Evolutionary conservation across 2,329 filamentous ascomycete species (phyloP).

Genomic region (Phyllosticta ampelicida): DNA sequence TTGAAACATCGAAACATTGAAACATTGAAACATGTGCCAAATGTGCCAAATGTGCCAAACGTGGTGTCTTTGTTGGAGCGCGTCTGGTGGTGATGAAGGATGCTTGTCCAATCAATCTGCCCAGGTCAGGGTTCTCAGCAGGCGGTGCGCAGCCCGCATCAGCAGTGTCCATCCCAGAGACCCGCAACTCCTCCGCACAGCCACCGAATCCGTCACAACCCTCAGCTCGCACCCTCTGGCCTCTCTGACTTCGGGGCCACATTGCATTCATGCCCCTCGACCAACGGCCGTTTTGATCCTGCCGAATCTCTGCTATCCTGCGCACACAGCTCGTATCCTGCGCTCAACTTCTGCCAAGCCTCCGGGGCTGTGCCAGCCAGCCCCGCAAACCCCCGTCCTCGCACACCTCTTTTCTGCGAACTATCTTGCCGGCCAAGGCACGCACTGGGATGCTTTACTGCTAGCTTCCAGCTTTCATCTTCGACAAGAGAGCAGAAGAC

Average conservation of each 20-base stretch:
- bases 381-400: neutral
- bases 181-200: neutral
- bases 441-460: neutral
- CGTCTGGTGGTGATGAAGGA: neutral
- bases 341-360: slow-evolving; percentile 9
- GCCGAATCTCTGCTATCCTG: neutral
- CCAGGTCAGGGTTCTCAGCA: neutral
- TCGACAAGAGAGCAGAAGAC: neutral
- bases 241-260: neutral
- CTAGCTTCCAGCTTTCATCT: neutral
- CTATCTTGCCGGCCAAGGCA: neutral
- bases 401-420: neutral
- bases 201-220: neutral
- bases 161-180: neutral
- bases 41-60: neutral
- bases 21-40: too few relatives aligned
- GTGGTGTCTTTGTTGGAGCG: neutral
- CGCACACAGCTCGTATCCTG: neutral
- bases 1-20: too few relatives aligned
- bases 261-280: neutral
- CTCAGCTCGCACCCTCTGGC: neutral
- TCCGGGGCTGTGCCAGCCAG: slow-evolving; percentile 4
- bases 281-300: neutral
- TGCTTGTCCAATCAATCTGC: neutral
- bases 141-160: too few relatives aligned